Percentiles rank a stretch among this genome's conserved stretches.
phyloP scores from a whole-genome alignment of 202 grass and related monocot species.

The Hordeum pubiflorum region DNA sequence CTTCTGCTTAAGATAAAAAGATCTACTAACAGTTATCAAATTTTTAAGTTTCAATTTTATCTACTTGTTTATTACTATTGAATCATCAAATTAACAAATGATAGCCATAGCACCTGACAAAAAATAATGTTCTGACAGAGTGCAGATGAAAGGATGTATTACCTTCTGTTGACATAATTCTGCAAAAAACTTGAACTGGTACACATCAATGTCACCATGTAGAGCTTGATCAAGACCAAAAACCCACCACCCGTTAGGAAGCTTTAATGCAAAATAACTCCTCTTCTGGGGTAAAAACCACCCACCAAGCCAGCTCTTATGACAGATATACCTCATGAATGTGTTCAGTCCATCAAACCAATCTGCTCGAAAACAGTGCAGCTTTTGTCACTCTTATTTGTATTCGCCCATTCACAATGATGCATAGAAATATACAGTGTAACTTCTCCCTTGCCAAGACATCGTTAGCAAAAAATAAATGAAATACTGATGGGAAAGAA shows the following conservation, averaged over 20 bases:
- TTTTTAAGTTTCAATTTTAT: background rate
- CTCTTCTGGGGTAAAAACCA: slow-evolving; percentile 99
- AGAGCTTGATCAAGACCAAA: slow-evolving; percentile 97
- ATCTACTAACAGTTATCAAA: background rate
- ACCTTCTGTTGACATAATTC: slow-evolving; percentile 80
- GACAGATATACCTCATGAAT: slow-evolving; percentile 96
- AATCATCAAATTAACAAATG: slow-evolving; percentile 7
- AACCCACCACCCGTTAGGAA: slow-evolving; percentile 97
- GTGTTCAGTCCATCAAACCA: slow-evolving; percentile 99
- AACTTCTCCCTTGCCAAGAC: background rate
- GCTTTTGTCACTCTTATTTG: slow-evolving; percentile 5
- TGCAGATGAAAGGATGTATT: slow-evolving; percentile 23
- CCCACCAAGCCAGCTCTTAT: slow-evolving; percentile 95
- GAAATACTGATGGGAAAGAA: slow-evolving; percentile 13
- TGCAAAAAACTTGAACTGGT: slow-evolving; percentile 95
- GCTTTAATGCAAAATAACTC: slow-evolving; percentile 96
- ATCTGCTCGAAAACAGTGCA: slow-evolving; percentile 43
- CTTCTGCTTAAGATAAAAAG: slow-evolving; percentile 10
- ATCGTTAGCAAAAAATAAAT: background rate
- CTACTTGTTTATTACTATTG: background rate
- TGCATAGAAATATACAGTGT: background rate
- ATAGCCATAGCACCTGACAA: background rate
- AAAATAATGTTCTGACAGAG: background rate
- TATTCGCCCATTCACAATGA: background rate
- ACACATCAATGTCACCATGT: slow-evolving; percentile 96